Evolutionary conservation across 306 rosid genomes (phyloP), one percentile per base, ranked within the genome.

Genomic region (Cucumis cinereus): DNA sequence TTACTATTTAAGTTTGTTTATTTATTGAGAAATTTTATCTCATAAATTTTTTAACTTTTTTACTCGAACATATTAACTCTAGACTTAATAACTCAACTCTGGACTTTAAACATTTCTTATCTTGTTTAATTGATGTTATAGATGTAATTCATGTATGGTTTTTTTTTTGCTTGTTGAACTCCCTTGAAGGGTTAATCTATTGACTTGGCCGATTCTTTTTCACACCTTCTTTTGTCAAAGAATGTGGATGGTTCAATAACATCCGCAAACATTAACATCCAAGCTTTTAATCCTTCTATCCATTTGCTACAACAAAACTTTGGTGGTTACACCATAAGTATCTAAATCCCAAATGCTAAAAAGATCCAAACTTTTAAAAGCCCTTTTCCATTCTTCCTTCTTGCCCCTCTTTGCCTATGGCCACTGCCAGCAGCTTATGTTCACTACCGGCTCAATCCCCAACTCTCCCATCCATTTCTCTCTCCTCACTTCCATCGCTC

Each of bases 391-490:
- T 10, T 38, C 30, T 40, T 41, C 8, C 19, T 20, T 41, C 10
- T 22, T n/a, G 9, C 35, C 36, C 38, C 4, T 33, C 75, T 84
- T 57, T 72, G 76, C 80, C 77, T 74, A 90, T 85, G 91, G 92
- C 90, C 79, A 64, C 85, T 50, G 33, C 86, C 57, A 78, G 80
- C 61, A 79, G 80, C 77, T 49, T 89, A 63, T 86, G 95, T 75
- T 86, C 91, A 47, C 81, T 93, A 33, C 86, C 91, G 30, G 73
- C 72, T 57, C 88, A 80, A 77, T 61, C 86, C 8, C 83, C 88
- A 73, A 81, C 79, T 14, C 81, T 83, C 52, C 83, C 91, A 8
- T 24, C 96, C 56, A 82, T 88, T 78, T 81, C 92, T 52, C 71
- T 87, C 8, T 73, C 90, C 28, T 81, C 91, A 63, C 80, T 84